phyloP scores from a whole-genome alignment of 768 basidiomycete species.

The Agaricus sinodeliciosus region DNA sequence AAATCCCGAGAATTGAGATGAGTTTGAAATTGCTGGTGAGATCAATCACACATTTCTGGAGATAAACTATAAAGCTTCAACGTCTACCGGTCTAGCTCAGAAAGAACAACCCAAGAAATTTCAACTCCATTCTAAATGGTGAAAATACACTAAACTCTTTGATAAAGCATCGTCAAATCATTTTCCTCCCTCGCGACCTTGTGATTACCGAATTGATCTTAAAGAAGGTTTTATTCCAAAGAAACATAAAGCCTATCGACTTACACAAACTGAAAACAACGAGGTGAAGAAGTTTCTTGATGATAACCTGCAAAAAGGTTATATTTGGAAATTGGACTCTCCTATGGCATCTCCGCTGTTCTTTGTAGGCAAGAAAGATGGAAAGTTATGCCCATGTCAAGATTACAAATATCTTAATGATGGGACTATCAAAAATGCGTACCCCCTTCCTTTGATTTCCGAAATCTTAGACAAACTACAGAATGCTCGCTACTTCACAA shows the following conservation, averaged over 20 bases:
- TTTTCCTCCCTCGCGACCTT: neutral
- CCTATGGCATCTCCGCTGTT: constrained; percentile 19
- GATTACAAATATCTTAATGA: constrained; percentile 28
- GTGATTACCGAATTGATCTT: constrained; percentile 2
- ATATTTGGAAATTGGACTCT: constrained; percentile 18
- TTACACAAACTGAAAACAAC: constrained; percentile 15
- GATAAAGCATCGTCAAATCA: constrained; percentile 16
- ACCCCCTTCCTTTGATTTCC: constrained; percentile 25
- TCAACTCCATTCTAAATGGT: too few relatives aligned
- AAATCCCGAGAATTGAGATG: too few relatives aligned
- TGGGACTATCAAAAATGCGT: constrained; percentile 23
- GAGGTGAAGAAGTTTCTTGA: constrained; percentile 11
- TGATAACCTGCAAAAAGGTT: too few relatives aligned
- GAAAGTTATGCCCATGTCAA: constrained; percentile 18
- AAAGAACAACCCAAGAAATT: too few relatives aligned
- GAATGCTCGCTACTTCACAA: constrained; percentile 22
- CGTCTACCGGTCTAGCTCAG: too few relatives aligned
- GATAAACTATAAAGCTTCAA: too few relatives aligned
- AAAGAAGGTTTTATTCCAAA: constrained; percentile 14
- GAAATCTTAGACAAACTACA: constrained; percentile 19
- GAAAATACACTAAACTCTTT: neutral
- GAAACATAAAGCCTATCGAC: constrained; percentile 17
- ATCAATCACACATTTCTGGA: too few relatives aligned
- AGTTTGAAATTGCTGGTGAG: too few relatives aligned
- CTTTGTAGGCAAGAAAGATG: constrained; percentile 21